Evolutionary conservation across 768 basidiomycete genomes (phyloP).

Genomic region (Mycena rebaudengoi): DNA sequence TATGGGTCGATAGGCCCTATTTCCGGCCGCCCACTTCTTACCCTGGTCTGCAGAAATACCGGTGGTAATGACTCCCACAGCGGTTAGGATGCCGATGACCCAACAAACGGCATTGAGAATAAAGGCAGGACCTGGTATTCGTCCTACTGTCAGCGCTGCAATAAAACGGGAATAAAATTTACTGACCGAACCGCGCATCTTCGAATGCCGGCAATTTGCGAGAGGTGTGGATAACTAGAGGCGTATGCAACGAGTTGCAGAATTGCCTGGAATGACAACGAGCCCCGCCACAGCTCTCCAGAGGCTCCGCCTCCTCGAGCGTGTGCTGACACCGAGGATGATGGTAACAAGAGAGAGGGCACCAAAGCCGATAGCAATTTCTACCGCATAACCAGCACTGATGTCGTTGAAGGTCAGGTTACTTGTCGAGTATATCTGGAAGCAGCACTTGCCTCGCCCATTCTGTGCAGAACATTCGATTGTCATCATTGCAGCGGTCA

Average conservation of each 20-base stretch:
- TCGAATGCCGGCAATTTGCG: slow-evolving; percentile 61
- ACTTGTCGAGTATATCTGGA: neutral
- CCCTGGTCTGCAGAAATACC: slow-evolving; percentile 71
- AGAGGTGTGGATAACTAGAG: slow-evolving; percentile 71
- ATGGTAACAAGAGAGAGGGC: slow-evolving; percentile 65
- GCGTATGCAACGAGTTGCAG: slow-evolving; percentile 70
- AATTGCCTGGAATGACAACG: slow-evolving; percentile 69
- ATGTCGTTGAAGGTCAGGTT: neutral
- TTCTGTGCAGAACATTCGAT: slow-evolving; percentile 64
- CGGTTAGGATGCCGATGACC: slow-evolving; percentile 62
- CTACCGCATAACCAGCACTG: slow-evolving; percentile 71
- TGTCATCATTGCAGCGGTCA: slow-evolving; percentile 60
- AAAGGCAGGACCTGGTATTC: slow-evolving; percentile 64
- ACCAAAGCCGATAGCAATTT: slow-evolving; percentile 72
- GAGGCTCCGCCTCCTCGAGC: slow-evolving; percentile 75
- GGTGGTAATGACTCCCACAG: slow-evolving; percentile 63
- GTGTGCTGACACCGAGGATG: slow-evolving; percentile 74
- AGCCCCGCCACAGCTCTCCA: slow-evolving; percentile 80
- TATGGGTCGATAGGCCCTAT: slow-evolving; percentile 66
- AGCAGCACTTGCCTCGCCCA: slow-evolving; percentile 62
- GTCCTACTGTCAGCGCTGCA: neutral
- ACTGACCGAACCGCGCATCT: slow-evolving; percentile 67
- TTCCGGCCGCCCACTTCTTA: slow-evolving; percentile 80
- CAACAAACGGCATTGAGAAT: slow-evolving; percentile 68
- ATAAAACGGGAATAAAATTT: neutral